phyloP scores from a whole-genome alignment of 1,284 basidiomycete species.

The Moesziomyces antarcticus region DNA sequence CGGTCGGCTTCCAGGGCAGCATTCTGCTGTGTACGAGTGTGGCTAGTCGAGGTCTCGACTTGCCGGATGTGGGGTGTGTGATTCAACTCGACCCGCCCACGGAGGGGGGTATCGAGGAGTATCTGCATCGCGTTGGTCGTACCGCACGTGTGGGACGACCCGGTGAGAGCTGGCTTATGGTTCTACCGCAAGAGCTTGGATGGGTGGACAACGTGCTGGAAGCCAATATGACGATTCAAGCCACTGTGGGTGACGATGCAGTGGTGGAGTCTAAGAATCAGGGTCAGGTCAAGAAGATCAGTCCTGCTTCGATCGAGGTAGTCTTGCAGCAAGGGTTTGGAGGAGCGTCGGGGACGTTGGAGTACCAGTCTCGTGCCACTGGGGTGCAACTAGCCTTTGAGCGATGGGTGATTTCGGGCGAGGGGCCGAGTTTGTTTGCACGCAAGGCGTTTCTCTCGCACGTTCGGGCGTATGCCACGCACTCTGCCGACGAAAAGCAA shows the following conservation, averaged over 20 bases:
- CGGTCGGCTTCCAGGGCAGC: slow-evolving; percentile 67
- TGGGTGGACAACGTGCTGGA: slow-evolving; percentile 86
- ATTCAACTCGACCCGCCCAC: slow-evolving; percentile 97
- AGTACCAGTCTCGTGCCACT: slow-evolving; percentile 90
- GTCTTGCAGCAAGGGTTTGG: slow-evolving; percentile 78
- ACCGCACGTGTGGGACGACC: slow-evolving; percentile 91
- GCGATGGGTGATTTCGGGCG: slow-evolving; percentile 84
- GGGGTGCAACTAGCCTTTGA: slow-evolving; percentile 96
- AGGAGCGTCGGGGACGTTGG: slow-evolving; percentile 70
- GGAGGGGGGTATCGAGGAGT: slow-evolving; percentile 95
- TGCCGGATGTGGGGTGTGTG: slow-evolving; percentile 92
- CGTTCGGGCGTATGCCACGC: slow-evolving; percentile 96
- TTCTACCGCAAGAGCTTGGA: slow-evolving; percentile 83
- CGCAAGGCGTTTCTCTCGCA: slow-evolving; percentile 90
- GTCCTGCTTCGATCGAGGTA: slow-evolving; percentile 34
- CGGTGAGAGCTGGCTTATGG: slow-evolving; percentile 91
- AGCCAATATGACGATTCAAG: slow-evolving; percentile 30
- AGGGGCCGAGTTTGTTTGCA: slow-evolving; percentile 81
- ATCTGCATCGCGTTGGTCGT: slow-evolving; percentile 94
- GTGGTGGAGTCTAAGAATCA: slow-evolving; percentile 15
- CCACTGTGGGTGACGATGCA: background rate
- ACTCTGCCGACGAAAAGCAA: slow-evolving; percentile 91
- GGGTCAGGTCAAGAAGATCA: slow-evolving; percentile 27
- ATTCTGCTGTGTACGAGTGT: slow-evolving; percentile 95
- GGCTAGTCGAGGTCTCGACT: slow-evolving; percentile 95